Evolutionary conservation across 2,329 filamentous ascomycete species (phyloP), one percentile per base, ranked within the genome.

Genomic region (Botrytis elliptica): DNA sequence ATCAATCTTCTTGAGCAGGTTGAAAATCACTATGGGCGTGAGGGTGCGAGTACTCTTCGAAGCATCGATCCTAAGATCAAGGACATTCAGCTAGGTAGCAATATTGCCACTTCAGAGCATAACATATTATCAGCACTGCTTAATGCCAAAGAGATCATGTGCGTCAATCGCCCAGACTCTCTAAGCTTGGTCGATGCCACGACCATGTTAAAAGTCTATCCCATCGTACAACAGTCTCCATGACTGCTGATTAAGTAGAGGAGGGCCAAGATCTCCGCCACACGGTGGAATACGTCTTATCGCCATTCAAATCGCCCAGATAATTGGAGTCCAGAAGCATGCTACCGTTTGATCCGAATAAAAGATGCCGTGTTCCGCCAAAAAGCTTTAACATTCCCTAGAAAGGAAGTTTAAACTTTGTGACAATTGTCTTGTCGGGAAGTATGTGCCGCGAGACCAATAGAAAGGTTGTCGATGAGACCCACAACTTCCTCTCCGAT

Each of bases 71-170:
- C 52, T 12, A 66, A 60, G 29, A 72, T 72, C 1, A 68, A 60
- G 73, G 36, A 44, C 6, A 44, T 72, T 57, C 44, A 60, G 22
- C 57, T 59, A n/a, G 76, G 76, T 7, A 76, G 77, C 70, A 71
- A 73, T 69, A 74, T 77, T 0, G 82, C 83, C 44, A 29, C 52
- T 10, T 83, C 84, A 5, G 85, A 85, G 1, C 82, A 83, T 73
- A 83, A 87, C 73, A 82, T 82, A 3, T 78, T 88, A 8, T 77
- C 81, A 14, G 78, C 84, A n/a, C 72, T 84, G 10, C 84, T 81
- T 16, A 78, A 81, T 0, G 77, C 87, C 0, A 73, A 79, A 20
- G 77, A 79, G 1, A 83, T 82, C 2, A 74, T 79, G 36, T 57
- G 71, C 2, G 52, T 78, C 16, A 63, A 77, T 75, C 76, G 78